Percentiles rank a stretch among this genome's conserved stretches.
Evolutionary conservation across 352 stramenopile genomes (phyloP).

Genomic region (Phytophthora citricola): DNA sequence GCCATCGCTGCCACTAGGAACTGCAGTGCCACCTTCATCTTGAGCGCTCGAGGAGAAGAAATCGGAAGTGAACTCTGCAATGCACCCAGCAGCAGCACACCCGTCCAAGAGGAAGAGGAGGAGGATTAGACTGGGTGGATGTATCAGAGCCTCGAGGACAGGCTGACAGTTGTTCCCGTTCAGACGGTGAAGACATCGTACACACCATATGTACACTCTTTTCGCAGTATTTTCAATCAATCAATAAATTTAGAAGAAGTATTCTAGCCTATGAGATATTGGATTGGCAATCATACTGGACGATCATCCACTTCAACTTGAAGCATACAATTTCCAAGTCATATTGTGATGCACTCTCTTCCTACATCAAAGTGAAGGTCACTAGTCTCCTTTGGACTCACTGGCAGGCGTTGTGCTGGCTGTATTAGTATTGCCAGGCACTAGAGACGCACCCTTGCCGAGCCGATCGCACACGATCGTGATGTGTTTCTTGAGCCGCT

Average conservation of each 20-base stretch:
- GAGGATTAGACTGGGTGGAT: not conserved
- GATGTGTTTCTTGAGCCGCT: constrained; percentile 92
- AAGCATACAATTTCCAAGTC: constrained; percentile 29
- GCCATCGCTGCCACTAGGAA: constrained; percentile 29
- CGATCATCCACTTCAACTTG: constrained; percentile 32
- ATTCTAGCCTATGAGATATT: constrained; percentile 1
- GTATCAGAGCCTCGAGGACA: constrained; percentile 22
- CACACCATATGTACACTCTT: not conserved
- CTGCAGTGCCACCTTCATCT: constrained; percentile 52
- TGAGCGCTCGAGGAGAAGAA: constrained; percentile 32
- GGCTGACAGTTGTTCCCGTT: too few relatives aligned
- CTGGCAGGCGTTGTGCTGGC: constrained; percentile 15
- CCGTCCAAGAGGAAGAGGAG: constrained; percentile 2
- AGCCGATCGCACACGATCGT: constrained; percentile 91
- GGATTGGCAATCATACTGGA: constrained; percentile 20
- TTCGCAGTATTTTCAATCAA: constrained; percentile 1
- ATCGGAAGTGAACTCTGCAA: constrained; percentile 29
- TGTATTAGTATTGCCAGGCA: constrained; percentile 16
- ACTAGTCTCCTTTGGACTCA: constrained; percentile 35
- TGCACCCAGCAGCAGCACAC: too few relatives aligned
- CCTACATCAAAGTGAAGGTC: too few relatives aligned
- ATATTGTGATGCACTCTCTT: not conserved
- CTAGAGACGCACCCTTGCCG: constrained; percentile 74
- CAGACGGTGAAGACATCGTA: not conserved
- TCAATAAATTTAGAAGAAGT: not conserved